Evolutionary conservation across 192 early-diverging fungal species (phyloP), one percentile per base, ranked within the genome.

Genomic region (Chytriomyces sp.): DNA sequence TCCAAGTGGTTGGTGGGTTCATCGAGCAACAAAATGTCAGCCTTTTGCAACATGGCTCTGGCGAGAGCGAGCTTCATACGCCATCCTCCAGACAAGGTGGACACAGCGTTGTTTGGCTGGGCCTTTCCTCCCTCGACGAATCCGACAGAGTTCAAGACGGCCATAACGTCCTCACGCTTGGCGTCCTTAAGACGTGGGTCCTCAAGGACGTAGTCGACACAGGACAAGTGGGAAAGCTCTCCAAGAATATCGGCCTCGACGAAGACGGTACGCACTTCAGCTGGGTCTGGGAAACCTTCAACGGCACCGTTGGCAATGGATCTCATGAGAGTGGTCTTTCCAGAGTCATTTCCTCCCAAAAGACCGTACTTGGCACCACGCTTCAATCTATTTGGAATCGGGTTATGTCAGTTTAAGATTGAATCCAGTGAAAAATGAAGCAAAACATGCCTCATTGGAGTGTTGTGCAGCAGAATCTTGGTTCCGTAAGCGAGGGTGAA

Each of bases 41-140:
- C 91, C 79, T 93, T 92, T 85, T 87, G 84, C 81, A 95, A 85
- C 89, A 95, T 91, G 67, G 94, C 93, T 86, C 92, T 91, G 11
- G 93, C 93, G 80, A 95, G 88, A 84, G 89, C 92, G 62, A 94
- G 84, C 91, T 93, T 94, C 94, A 95, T 95, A 84, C 93, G 92
- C 93, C 93, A 95, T 79, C 93, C 93, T 85, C 93, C 93, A 77
- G 91, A 92, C n/a, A 95, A 90, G 7, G 80, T 78, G 49, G 88
- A 87, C 78, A 96, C 91, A 8, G 91, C 83, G 63, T 75, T 64
- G 73, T 66, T 66, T n/a, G 73, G 73, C 45, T 89, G 80, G 61
- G 83, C 82, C 68, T 85, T 86, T 75, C 90, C 84, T 61, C 85
- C 79, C 53, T 89, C 91, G 77, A 84, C 80, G 87, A 94, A 94